Percentiles rank a stretch among this genome's conserved stretches.
These are phyloP conservation scores for Auricularia heimuer DNA, from an alignment of 768 basidiomycete species.

Conservation along the genomic window DNA sequence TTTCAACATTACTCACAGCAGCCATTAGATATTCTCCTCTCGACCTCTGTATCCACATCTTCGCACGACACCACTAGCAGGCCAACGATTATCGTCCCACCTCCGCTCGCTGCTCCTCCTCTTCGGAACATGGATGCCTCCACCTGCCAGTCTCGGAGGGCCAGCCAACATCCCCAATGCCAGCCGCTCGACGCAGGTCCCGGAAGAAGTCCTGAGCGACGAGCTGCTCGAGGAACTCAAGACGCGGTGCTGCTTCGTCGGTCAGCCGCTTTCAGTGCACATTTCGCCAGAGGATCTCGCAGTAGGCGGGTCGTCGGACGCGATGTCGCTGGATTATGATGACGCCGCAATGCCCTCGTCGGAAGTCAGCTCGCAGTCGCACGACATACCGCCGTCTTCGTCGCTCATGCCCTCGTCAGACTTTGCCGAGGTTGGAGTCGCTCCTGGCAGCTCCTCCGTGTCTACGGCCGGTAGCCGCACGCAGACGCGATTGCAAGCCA, in stretches of 20 bases:
- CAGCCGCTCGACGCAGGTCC: conserved; percentile 56
- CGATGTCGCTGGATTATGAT: conserved; percentile 23
- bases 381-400: conserved; percentile 21
- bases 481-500: conserved; percentile 48
- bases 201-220: conserved; percentile 71
- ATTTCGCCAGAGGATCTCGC: neutral
- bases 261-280: conserved; percentile 35
- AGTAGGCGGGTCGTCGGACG: conserved; percentile 7
- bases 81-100: conserved; percentile 69
- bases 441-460: neutral
- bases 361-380: conserved; percentile 22
- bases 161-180: conserved; percentile 53
- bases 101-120: conserved; percentile 71
- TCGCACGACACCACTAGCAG: conserved; percentile 79
- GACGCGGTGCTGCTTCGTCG: conserved; percentile 83
- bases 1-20: neutral
- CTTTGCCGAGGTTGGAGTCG: neutral
- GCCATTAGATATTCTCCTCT: conserved; percentile 71
- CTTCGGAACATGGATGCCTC: conserved; percentile 79
- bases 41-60: conserved; percentile 79
- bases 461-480: neutral
- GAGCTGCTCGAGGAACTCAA: conserved; percentile 83
- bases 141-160: conserved; percentile 60
- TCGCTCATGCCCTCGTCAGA: conserved; percentile 29
- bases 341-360: conserved; percentile 48